These are phyloP conservation scores for Pythium utonaiense DNA, from an alignment of 352 stramenopile genomes.

Conservation along the genomic window DNA sequence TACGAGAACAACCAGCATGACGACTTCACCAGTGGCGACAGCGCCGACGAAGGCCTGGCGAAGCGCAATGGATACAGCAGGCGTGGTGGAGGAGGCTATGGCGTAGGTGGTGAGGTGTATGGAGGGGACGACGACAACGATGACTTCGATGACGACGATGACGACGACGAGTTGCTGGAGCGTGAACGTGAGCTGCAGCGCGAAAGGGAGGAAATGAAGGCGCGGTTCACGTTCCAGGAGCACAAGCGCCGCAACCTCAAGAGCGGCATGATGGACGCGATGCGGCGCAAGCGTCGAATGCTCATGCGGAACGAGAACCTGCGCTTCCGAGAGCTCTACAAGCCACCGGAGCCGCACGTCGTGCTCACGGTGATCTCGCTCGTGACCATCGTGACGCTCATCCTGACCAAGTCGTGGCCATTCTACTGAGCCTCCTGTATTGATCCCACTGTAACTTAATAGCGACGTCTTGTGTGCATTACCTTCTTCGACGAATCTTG, in stretches of 20 bases:
- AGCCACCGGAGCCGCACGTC: constrained; percentile 58
- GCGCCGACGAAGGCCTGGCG: constrained; percentile 1
- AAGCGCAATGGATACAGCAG: constrained; percentile 1
- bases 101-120: not conserved
- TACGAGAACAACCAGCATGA: constrained; percentile 6
- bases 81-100: not conserved
- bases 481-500: not conserved
- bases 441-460: not conserved
- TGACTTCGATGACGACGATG: constrained; percentile 32
- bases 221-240: constrained; percentile 47
- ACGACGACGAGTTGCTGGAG: constrained; percentile 25
- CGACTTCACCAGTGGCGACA: constrained; percentile 18
- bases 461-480: not conserved
- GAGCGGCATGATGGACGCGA: constrained; percentile 37
- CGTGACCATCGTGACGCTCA: constrained; percentile 59
- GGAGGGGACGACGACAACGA: constrained; percentile 18
- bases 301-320: constrained; percentile 69
- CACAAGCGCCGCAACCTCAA: constrained; percentile 33
- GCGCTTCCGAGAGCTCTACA: constrained; percentile 74
- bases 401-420: constrained; percentile 74
- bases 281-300: constrained; percentile 62
- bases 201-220: constrained; percentile 41
- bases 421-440: constrained; percentile 44
- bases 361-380: constrained; percentile 48
- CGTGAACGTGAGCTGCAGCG: constrained; percentile 16